Conservation (phyloP, 257 asterid species). For the Solanum etuberosum region DNA sequence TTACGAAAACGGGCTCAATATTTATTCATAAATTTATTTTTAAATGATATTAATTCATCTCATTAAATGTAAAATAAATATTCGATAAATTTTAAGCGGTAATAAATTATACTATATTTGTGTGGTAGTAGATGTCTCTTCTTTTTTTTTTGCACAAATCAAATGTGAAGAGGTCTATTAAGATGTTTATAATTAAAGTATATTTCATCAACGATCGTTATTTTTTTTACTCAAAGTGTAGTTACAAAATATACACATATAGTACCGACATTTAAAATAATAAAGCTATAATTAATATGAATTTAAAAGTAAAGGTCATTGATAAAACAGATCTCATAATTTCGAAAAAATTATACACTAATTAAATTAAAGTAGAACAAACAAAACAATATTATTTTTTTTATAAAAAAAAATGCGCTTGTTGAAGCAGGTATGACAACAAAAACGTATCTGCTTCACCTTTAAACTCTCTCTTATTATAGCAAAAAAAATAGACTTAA, state of each 20-base stretch:
- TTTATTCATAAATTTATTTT: too few species aligned
- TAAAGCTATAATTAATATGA: too few species aligned
- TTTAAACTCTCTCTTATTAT: background rate
- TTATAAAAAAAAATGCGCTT: background rate
- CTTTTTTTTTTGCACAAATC: background rate
- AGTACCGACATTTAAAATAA: too few species aligned
- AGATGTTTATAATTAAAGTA: too few species aligned
- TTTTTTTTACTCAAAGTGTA: background rate
- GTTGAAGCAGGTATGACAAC: background rate
- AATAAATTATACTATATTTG: background rate
- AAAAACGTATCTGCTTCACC: background rate
- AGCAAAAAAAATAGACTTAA: background rate
- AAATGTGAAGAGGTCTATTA: background rate
- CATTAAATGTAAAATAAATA: too few species aligned
- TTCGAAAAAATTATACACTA: too few species aligned
- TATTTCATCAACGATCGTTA: too few species aligned
- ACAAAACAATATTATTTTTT: too few species aligned
- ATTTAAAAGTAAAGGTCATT: too few species aligned
- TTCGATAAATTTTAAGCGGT: background rate
- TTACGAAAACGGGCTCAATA: background rate
- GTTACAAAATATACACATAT: too few species aligned
- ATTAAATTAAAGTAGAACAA: too few species aligned
- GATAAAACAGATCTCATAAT: background rate
- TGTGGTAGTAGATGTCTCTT: background rate
- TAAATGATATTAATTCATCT: too few species aligned